Conservation (phyloP, 1,139 yeast genomes). For the Blastobotrys arbuscula region DNA sequence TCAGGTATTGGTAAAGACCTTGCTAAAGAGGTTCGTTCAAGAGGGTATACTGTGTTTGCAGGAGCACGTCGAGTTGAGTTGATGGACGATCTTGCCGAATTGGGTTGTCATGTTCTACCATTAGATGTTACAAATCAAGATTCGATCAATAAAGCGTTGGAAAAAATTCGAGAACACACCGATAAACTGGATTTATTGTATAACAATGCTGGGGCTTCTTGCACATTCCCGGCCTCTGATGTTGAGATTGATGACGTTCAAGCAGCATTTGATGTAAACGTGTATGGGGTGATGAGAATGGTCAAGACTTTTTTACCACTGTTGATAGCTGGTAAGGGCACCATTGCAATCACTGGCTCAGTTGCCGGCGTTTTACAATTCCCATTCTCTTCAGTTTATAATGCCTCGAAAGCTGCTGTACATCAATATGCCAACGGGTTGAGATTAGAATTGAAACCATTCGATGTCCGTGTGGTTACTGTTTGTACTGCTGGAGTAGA, state of each 20-base stretch:
- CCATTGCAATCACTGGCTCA: constrained; percentile 71
- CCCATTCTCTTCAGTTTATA: constrained; percentile 65
- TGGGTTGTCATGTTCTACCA: constrained; percentile 35
- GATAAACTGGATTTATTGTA: constrained; percentile 53
- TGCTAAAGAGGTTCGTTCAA: constrained; percentile 55
- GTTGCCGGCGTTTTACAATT: constrained; percentile 60
- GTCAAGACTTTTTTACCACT: constrained; percentile 54
- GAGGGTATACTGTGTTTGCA: constrained; percentile 59
- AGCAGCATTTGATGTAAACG: constrained; percentile 61
- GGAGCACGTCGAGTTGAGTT: constrained; percentile 66
- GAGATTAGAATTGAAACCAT: constrained; percentile 64
- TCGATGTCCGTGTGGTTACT: constrained; percentile 66
- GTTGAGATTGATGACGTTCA: constrained; percentile 52
- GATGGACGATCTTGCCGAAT: constrained; percentile 48
- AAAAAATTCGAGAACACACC: constrained; percentile 38
- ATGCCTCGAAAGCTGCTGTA: constrained; percentile 73
- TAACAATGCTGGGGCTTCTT: constrained; percentile 63
- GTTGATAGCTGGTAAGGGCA: constrained; percentile 62
- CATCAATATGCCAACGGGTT: constrained; percentile 62
- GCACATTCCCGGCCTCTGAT: constrained; percentile 67
- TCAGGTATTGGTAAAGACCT: constrained; percentile 74
- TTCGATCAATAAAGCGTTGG: constrained; percentile 45
- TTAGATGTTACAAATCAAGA: constrained; percentile 52
- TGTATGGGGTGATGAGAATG: constrained; percentile 60
- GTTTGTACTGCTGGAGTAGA: constrained; percentile 64